A percentile compares a stretch with the other conserved stretches of the same genome.
Conservation (phyloP, 768 basidiomycete genomes). For the Psilocybe tampanensis region DNA sequence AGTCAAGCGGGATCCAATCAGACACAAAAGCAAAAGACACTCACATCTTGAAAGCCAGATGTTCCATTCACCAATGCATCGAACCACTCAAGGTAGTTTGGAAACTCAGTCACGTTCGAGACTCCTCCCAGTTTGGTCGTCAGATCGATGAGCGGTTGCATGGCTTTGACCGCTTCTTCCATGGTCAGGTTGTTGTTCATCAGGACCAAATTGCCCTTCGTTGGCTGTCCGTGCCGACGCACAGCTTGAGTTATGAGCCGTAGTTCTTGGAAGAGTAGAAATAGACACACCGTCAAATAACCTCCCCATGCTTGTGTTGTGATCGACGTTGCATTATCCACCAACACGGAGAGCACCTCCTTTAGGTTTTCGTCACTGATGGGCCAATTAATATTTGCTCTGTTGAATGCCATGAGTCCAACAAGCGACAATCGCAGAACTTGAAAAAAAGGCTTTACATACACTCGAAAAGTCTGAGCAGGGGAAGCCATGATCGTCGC, state of each 20-base stretch:
- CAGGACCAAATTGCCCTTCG: constrained; percentile 24
- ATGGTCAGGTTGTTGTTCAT: constrained; percentile 30
- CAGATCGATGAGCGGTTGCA: constrained; percentile 25
- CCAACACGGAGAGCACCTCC: constrained; percentile 38
- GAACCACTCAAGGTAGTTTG: constrained; percentile 22
- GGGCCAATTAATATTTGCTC: constrained; percentile 38
- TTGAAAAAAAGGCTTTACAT: not conserved
- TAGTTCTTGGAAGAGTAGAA: too few relatives aligned
- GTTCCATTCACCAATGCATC: constrained; percentile 17
- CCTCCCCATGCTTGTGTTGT: constrained; percentile 54
- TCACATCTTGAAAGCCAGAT: constrained; percentile 24
- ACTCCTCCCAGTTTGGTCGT: constrained; percentile 19
- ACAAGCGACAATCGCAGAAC: not conserved
- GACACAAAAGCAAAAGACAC: constrained; percentile 7
- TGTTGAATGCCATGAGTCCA: constrained; percentile 13
- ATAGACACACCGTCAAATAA: constrained; percentile 23
- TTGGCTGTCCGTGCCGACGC: too few relatives aligned
- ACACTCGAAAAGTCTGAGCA: constrained; percentile 22
- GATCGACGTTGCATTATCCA: constrained; percentile 42
- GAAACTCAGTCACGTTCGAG: constrained; percentile 24
- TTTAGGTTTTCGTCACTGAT: constrained; percentile 26
- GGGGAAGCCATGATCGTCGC: constrained; percentile 39
- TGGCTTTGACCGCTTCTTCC: constrained; percentile 25
- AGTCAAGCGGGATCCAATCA: not conserved
- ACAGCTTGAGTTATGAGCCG: not conserved